phyloP scores from a whole-genome alignment of 1,284 basidiomycete genomes.

The Puccinia horiana region DNA sequence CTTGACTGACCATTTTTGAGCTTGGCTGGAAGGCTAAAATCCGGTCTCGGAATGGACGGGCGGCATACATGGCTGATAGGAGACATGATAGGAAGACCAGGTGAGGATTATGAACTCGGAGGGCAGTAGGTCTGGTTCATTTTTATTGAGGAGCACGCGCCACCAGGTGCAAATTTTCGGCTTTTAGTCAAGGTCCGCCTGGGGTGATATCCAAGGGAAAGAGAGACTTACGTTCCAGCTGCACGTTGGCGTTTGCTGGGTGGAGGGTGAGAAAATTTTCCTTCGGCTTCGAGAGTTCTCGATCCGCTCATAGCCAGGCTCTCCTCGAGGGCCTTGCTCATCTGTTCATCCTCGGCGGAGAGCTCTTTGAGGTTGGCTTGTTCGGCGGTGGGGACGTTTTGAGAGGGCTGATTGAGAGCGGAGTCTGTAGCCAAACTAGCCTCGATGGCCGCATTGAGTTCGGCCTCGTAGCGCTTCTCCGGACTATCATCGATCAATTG shows the following conservation, averaged over 20 bases:
- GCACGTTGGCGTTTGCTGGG: slow-evolving; percentile 14
- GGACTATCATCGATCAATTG: slow-evolving; percentile 24
- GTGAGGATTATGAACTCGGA: slow-evolving; percentile 47
- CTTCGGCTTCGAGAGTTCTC: slow-evolving; percentile 22
- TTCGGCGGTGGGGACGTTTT: slow-evolving; percentile 2
- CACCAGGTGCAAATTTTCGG: background rate
- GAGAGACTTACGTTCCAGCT: slow-evolving; percentile 21
- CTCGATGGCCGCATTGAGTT: slow-evolving; percentile 47
- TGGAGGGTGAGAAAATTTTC: slow-evolving; percentile 36
- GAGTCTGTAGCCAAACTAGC: slow-evolving; percentile 36
- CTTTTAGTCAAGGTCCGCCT: background rate
- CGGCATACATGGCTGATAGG: slow-evolving; percentile 44
- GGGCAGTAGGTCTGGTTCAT: slow-evolving; percentile 23
- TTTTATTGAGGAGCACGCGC: background rate
- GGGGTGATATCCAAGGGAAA: background rate
- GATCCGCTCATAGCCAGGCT: slow-evolving; percentile 48
- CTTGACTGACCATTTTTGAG: background rate
- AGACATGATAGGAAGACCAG: slow-evolving; percentile 47
- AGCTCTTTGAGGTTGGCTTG: slow-evolving; percentile 23
- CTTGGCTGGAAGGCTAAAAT: slow-evolving; percentile 38
- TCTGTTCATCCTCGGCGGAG: slow-evolving; percentile 48
- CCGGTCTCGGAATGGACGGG: slow-evolving; percentile 48
- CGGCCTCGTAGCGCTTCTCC: slow-evolving; percentile 28
- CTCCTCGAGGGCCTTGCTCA: slow-evolving; percentile 49
- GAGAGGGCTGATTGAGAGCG: slow-evolving; percentile 15